Evolutionary conservation across 495 filamentous ascomycete species (phyloP).

Genomic region (Chaetomium cochliodes): DNA sequence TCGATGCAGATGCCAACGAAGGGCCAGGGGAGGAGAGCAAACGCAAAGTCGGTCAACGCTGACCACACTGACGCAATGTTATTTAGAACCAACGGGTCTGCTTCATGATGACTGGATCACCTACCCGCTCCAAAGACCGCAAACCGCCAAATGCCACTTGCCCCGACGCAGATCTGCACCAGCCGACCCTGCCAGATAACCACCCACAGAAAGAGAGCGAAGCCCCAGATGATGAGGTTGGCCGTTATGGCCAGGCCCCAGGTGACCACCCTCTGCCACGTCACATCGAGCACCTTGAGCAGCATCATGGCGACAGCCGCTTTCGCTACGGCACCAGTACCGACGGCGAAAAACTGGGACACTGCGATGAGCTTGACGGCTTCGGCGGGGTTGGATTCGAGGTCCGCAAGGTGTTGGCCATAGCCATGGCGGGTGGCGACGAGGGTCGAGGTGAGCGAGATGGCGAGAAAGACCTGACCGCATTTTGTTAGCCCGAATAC

Average conservation of each 20-base stretch:
- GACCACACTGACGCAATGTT: constrained; percentile 16
- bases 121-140: background rate
- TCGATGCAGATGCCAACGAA: constrained; percentile 33
- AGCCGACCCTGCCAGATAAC: background rate
- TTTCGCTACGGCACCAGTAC: background rate
- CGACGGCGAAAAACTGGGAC: background rate
- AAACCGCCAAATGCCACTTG: background rate
- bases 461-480: background rate
- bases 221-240: background rate
- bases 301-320: background rate
- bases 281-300: background rate
- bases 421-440: background rate
- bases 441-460: background rate
- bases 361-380: background rate
- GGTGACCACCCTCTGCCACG: background rate
- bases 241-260: background rate
- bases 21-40: constrained; percentile 31
- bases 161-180: background rate
- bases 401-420: background rate
- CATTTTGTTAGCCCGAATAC: background rate
- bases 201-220: background rate
- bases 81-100: too few species aligned
- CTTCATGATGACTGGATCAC: background rate
- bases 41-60: constrained; percentile 9
- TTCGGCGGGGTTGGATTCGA: background rate